Evolutionary conservation across 2,329 filamentous ascomycete species (phyloP).

Genomic region (Colletotrichum sp.): DNA sequence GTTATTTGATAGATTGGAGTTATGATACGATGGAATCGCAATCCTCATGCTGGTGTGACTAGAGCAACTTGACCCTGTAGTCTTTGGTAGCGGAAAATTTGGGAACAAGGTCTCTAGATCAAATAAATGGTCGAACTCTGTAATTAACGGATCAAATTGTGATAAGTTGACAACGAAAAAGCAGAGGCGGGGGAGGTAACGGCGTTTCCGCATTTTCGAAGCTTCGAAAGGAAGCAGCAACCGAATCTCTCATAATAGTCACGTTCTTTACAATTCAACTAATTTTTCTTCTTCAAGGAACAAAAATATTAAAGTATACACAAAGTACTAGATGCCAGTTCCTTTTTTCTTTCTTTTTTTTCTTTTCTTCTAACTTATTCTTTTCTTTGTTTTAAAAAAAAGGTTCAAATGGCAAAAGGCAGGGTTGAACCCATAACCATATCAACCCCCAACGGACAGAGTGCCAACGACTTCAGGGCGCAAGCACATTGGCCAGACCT

Average conservation of each 20-base stretch:
- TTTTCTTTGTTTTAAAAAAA: no score
- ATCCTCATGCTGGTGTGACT: neutral
- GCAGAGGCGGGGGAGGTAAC: neutral
- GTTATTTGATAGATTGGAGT: neutral
- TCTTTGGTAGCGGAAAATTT: no score
- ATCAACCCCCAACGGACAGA: neutral
- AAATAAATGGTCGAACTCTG: no score
- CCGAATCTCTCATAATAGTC: rapidly evolving
- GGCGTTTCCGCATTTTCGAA: neutral
- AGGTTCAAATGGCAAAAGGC: neutral
- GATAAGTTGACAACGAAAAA: neutral
- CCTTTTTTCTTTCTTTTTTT: no score
- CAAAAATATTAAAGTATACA: neutral
- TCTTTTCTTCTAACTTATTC: no score
- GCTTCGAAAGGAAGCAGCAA: neutral
- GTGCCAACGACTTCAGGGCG: neutral
- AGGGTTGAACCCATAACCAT: neutral
- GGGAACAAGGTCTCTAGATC: neutral
- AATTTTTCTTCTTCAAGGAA: neutral
- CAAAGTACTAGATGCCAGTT: no score
- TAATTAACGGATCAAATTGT: neutral
- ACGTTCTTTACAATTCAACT: neutral
- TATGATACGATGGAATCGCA: neutral
- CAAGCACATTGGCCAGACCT: neutral
- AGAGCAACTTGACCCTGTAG: neutral